Conservation (phyloP, 495 filamentous ascomycete genomes). For the Podospora fimiseda region DNA sequence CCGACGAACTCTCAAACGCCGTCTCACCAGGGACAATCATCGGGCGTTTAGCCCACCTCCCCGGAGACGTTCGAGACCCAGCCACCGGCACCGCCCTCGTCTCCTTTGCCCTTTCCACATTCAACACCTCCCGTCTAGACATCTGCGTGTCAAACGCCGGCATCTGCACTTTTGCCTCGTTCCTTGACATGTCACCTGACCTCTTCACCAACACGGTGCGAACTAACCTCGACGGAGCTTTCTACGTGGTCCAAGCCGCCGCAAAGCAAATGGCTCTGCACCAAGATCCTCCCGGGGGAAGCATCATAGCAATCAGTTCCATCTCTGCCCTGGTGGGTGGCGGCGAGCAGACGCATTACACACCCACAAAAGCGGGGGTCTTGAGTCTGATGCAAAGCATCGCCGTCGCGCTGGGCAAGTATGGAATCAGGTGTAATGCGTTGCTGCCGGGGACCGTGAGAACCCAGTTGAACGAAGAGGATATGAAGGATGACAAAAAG, state of each 20-base stretch:
- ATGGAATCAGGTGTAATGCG: constrained; percentile 78
- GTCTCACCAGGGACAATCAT: constrained; percentile 18
- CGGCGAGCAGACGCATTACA: constrained; percentile 76
- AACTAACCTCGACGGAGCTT: constrained; percentile 81
- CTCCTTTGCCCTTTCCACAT: constrained; percentile 48
- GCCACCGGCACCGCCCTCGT: constrained; percentile 56
- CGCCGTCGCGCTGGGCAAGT: constrained; percentile 69
- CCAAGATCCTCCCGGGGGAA: constrained; percentile 58
- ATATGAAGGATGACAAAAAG: constrained; percentile 66
- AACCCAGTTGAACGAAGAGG: constrained; percentile 81
- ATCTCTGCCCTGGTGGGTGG: constrained; percentile 83
- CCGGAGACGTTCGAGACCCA: constrained; percentile 62
- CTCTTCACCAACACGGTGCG: constrained; percentile 60
- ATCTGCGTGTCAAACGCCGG: constrained; percentile 87
- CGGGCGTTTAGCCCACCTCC: constrained; percentile 50
- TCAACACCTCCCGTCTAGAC: constrained; percentile 53
- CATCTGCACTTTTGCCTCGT: constrained; percentile 75
- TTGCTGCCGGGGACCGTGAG: constrained; percentile 78
- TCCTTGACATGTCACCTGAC: constrained; percentile 60
- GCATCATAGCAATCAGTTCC: constrained; percentile 77
- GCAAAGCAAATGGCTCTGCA: constrained; percentile 65
- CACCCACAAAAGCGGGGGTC: constrained; percentile 85
- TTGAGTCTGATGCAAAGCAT: constrained; percentile 77
- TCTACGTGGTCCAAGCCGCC: constrained; percentile 78
- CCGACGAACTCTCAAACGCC: constrained; percentile 34